Evolutionary conservation across 1,284 basidiomycete genomes (phyloP).

Genomic region (Malassezia caprae): DNA sequence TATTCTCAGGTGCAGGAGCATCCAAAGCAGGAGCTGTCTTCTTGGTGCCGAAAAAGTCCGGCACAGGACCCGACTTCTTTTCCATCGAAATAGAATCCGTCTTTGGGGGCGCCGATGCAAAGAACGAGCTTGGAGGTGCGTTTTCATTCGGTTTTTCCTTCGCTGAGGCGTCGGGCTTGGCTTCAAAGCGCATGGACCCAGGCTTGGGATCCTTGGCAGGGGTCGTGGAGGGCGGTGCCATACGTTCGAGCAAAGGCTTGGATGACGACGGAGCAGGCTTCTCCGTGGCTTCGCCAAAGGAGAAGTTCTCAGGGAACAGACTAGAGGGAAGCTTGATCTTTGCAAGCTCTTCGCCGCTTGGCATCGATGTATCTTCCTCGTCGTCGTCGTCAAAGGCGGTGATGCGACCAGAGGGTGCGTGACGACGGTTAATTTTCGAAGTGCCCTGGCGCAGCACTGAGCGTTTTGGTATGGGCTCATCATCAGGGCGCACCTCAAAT

Average conservation of each 20-base stretch:
- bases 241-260: slow-evolving; percentile 4
- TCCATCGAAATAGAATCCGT: slow-evolving; percentile 12
- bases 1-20: neutral
- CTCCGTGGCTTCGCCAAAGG: slow-evolving; percentile 22
- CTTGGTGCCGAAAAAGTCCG: slow-evolving; percentile 33
- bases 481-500: slow-evolving; percentile 24
- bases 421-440: slow-evolving; percentile 32
- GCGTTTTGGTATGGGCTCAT: slow-evolving; percentile 19
- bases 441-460: slow-evolving; percentile 40
- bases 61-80: slow-evolving; percentile 36
- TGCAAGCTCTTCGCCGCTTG: slow-evolving; percentile 24
- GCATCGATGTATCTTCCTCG: slow-evolving; percentile 15
- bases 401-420: slow-evolving; percentile 39
- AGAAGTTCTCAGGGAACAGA: slow-evolving; percentile 38
- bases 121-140: slow-evolving; percentile 3
- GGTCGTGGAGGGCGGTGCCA: slow-evolving; percentile 14
- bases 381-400: slow-evolving; percentile 37
- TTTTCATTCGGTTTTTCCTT: neutral
- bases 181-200: slow-evolving; percentile 6
- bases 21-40: neutral
- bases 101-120: slow-evolving; percentile 18
- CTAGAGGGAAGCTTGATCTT: slow-evolving; percentile 43
- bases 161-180: neutral
- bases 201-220: slow-evolving; percentile 15
- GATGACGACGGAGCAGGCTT: neutral